phyloP scores from a whole-genome alignment of 352 stramenopile genomes.

The Globisporangium lucens region DNA sequence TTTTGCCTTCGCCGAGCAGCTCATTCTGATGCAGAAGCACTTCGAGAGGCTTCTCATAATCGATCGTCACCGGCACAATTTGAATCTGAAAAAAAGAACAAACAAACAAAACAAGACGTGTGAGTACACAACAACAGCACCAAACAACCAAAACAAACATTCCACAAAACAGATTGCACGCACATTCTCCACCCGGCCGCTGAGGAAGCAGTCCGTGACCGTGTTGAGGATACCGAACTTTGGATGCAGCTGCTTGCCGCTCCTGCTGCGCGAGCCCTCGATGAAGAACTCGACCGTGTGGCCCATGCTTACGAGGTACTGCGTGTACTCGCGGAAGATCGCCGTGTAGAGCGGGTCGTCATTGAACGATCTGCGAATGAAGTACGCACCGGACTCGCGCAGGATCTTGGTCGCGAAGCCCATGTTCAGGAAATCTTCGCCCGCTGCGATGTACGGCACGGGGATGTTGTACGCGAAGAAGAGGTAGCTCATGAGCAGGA shows the following conservation, averaged over 20 bases:
- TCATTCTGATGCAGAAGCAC: conserved; percentile 82
- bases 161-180: conserved; percentile 15
- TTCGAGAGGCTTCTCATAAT: conserved; percentile 86
- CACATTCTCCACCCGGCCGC: conserved; percentile 72
- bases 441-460: conserved; percentile 76
- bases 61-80: conserved; percentile 82
- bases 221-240: conserved; percentile 79
- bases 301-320: conserved; percentile 69
- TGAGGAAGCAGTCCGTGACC: conserved; percentile 70
- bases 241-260: conserved; percentile 76
- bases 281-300: conserved; percentile 88
- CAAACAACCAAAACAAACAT: neutral
- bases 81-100: conserved; percentile 38
- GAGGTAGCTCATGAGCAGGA: conserved; percentile 83
- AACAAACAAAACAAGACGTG: conserved; percentile 2
- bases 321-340: conserved; percentile 80
- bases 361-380: conserved; percentile 76
- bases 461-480: conserved; percentile 89
- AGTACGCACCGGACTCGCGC: conserved; percentile 72
- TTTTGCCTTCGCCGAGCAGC: conserved; percentile 71
- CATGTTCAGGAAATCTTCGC: conserved; percentile 81
- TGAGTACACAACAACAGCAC: neutral
- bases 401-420: conserved; percentile 59
- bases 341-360: conserved; percentile 70
- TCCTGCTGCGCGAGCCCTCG: conserved; percentile 78